Base-by-base conservation (phyloP, 352 stramenopile species). In the Aphanomyces astaci region DNA sequence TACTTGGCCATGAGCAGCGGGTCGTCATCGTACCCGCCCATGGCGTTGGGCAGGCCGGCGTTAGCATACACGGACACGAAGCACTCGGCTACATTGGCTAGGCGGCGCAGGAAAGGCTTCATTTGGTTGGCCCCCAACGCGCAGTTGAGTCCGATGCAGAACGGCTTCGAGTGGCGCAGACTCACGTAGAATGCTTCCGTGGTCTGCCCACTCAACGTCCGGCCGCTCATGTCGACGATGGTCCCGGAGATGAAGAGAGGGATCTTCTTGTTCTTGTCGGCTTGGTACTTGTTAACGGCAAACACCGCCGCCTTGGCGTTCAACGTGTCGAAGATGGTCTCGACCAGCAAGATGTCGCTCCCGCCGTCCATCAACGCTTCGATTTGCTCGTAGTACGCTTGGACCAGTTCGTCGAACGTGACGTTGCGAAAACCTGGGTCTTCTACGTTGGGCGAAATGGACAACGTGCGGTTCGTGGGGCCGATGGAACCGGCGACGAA, bases 291-390 rank as follows among this genome's bases (percentile, higher is more conserved):
- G 55, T 94, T 85, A 66, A 98, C 84, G 2, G 95, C 94, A 74
- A 96, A 98, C 40, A 98, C 80, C 1, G 95, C 96, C 22, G 95
- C 96, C 80, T 98, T 98, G 56, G 96, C 95, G 75, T 98, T 98
- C 64, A 98, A 80, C 13, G 96, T 99, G 73, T 99, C 96, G 75
- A 98, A 98, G 64, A 99, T 98, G 4, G 96, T 99, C 77, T 99
- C 96, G 0, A 99, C 93, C 59, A 99, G 96, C 49, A 99, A 76
- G 67, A 98, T 90, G 75, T 99, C 96, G 43, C 78, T 77, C 52
- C 96, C 96, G n/a, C 96, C 96, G 70, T 98, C 94, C 51, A 98
- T 83, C 9, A 99, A 80, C 31, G 83, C 94, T 57, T 97, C 92
- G 49, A 96, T 78, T 73, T 98, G 93, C 71, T 97, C 91, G 71